phyloP scores from a whole-genome alignment of 352 stramenopile genomes.

The Thalassiosira livingstoniorum region DNA sequence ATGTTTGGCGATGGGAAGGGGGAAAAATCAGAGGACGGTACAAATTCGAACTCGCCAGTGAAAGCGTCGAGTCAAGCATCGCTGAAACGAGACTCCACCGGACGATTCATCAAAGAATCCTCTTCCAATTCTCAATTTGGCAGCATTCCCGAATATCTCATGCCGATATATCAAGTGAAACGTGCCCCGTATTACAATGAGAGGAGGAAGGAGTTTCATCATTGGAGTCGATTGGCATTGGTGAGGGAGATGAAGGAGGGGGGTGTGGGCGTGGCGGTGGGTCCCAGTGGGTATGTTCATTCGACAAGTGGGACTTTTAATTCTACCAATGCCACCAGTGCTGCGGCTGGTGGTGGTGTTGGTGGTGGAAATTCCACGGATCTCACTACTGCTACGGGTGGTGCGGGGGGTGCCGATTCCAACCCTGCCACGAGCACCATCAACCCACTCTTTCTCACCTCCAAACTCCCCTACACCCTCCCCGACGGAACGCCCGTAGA shows the following conservation, averaged over 20 bases:
- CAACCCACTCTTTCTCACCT: constrained; percentile 60
- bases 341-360: background rate
- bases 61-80: background rate
- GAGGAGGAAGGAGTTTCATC: constrained; percentile 60
- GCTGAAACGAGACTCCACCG: constrained; percentile 35
- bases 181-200: constrained; percentile 37
- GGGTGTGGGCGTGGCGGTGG: constrained; percentile 68
- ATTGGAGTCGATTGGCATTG: constrained; percentile 64
- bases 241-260: constrained; percentile 70
- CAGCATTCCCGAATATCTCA: constrained; percentile 54
- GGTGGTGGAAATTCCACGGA: background rate
- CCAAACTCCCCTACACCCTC: constrained; percentile 66
- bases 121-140: background rate
- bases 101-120: constrained; percentile 43
- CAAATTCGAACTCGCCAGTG: background rate
- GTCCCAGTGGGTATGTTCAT: constrained; percentile 45
- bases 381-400: background rate
- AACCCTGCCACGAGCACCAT: constrained; percentile 17
- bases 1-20: background rate
- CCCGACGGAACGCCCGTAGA: constrained; percentile 78
- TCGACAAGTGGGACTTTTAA: background rate
- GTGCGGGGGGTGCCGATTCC: constrained; percentile 31
- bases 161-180: constrained; percentile 72
- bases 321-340: background rate
- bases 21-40: background rate